These are phyloP conservation scores for Ophiostoma populinum DNA, from an alignment of 2,329 filamentous ascomycete species.

Conservation along the genomic window DNA sequence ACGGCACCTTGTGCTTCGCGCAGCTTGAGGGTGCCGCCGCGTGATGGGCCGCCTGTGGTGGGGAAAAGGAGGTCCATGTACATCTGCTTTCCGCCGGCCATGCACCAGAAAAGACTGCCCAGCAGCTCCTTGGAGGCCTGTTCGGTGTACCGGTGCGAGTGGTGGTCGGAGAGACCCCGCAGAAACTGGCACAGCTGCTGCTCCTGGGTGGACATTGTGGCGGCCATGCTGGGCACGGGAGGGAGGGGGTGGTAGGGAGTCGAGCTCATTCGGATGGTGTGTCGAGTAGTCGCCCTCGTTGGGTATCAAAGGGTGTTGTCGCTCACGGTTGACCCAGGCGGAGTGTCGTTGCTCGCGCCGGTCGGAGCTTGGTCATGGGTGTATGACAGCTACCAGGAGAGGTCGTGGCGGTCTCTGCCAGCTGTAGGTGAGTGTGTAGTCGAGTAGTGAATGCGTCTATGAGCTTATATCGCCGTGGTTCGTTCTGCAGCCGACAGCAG, in stretches of 20 bases:
- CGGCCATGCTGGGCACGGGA: conserved; percentile 4
- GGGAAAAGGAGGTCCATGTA: conserved; percentile 73
- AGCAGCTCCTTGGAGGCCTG: conserved; percentile 57
- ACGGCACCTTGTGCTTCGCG: conserved; percentile 79
- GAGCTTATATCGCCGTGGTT: background rate
- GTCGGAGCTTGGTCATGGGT: conserved; percentile 2
- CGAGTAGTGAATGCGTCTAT: background rate
- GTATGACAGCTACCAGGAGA: background rate
- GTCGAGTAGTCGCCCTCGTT: background rate
- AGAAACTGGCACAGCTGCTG: conserved; percentile 71
- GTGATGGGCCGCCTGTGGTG: conserved; percentile 43
- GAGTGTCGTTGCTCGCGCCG: conserved; percentile 5
- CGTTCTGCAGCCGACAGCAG: background rate
- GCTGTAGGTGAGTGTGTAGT: too few relatives aligned
- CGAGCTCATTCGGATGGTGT: background rate
- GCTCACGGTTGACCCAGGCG: background rate
- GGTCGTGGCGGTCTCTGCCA: too few relatives aligned
- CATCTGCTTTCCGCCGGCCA: conserved; percentile 58
- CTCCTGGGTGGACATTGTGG: conserved; percentile 46
- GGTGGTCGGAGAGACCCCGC: conserved; percentile 55
- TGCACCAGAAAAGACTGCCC: conserved; percentile 67
- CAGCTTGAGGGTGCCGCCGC: conserved; percentile 51
- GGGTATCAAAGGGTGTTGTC: background rate
- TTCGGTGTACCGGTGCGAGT: conserved; percentile 59
- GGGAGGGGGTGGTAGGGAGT: background rate